Conservation (phyloP, 352 stramenopile genomes). For the Phytophthora pluvialis region DNA sequence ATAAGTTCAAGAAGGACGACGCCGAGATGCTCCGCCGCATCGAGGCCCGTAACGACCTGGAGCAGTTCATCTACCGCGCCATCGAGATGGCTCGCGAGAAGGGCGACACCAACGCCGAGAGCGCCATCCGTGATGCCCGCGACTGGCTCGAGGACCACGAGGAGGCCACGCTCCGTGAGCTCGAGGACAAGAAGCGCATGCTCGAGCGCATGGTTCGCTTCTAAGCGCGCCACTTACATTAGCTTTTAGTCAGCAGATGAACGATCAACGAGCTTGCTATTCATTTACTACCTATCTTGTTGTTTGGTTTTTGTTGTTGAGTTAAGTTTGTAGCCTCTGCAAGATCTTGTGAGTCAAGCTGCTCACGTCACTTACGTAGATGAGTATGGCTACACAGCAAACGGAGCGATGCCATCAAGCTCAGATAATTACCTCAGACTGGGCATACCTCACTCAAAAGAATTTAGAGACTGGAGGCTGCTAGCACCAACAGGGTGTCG, state of each 20-base stretch:
- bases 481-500: too few species aligned
- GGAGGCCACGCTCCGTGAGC: slow-evolving; percentile 92
- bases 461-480: too few species aligned
- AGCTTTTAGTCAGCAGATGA: slow-evolving; percentile 41
- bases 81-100: slow-evolving; percentile 74
- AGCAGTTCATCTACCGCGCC: slow-evolving; percentile 79
- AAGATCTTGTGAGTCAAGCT: too few species aligned
- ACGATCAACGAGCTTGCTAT: slow-evolving; percentile 45
- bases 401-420: too few species aligned
- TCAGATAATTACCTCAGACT: background rate
- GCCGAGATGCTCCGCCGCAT: slow-evolving; percentile 74
- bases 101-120: slow-evolving; percentile 78
- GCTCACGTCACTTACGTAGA: too few species aligned
- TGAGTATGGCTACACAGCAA: too few species aligned
- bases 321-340: too few species aligned
- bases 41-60: slow-evolving; percentile 69
- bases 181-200: slow-evolving; percentile 94
- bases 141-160: slow-evolving; percentile 91
- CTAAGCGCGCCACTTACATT: slow-evolving; percentile 50
- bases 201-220: slow-evolving; percentile 75
- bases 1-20: slow-evolving; percentile 82
- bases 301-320: background rate
- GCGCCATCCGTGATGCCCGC: slow-evolving; percentile 82
- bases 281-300: slow-evolving; percentile 30
- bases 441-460: too few species aligned